A percentile compares a stretch with the other conserved stretches of the same genome.
Conservation (phyloP, 805 yeast genomes). For the Starmerella cellae region DNA sequence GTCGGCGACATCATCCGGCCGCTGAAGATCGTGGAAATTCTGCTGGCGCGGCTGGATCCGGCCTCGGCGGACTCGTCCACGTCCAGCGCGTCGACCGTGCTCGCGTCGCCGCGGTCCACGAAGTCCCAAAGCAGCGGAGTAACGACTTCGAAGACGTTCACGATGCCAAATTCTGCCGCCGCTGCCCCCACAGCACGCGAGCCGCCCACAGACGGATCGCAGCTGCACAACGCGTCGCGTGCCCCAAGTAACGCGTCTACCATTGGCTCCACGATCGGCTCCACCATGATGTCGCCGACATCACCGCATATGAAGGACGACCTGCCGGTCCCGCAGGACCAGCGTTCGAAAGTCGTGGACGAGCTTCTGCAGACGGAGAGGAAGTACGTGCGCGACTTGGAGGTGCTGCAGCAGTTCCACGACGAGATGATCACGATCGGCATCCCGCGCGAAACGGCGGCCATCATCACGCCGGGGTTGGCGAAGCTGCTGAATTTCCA, state of each 20-base stretch:
- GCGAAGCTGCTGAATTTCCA: slow-evolving; percentile 80
- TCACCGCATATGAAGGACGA: neutral
- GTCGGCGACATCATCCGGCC: slow-evolving; percentile 68
- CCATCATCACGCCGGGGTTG: slow-evolving; percentile 72
- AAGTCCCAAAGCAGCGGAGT: neutral
- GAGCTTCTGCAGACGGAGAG: slow-evolving; percentile 86
- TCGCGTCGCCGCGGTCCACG: neutral
- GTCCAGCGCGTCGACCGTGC: slow-evolving; percentile 1
- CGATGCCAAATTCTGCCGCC: neutral
- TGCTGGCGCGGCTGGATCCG: slow-evolving; percentile 36
- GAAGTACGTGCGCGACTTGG: slow-evolving; percentile 83
- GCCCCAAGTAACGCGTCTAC: neutral
- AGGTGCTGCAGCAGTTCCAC: slow-evolving; percentile 54
- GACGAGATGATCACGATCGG: slow-evolving; percentile 54
- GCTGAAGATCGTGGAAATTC: slow-evolving; percentile 52
- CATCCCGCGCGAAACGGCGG: slow-evolving; percentile 66
- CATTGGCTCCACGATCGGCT: neutral
- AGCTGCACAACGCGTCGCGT: neutral
- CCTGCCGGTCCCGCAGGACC: slow-evolving; percentile 18
- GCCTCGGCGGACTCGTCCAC: slow-evolving; percentile 1
- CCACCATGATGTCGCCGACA: slow-evolving; percentile 3
- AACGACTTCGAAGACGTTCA: neutral
- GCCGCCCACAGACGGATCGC: neutral
- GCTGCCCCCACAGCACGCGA: neutral
- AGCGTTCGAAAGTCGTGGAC: slow-evolving; percentile 62